Percentiles rank a stretch among this genome's conserved stretches.
phyloP scores from a whole-genome alignment of 768 basidiomycete species.

The Podaxis sp. region DNA sequence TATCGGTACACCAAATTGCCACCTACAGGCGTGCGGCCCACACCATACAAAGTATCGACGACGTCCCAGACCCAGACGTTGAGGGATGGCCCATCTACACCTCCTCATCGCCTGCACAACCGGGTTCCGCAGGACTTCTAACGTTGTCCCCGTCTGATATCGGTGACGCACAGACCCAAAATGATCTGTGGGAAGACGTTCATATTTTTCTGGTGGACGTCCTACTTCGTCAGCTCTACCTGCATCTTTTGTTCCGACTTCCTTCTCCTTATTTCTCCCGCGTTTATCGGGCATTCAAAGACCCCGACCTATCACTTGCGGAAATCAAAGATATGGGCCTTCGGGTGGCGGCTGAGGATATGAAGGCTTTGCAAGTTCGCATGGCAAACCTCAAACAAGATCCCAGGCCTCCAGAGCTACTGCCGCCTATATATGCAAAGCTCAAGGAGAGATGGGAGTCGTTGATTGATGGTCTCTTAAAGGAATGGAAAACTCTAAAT shows the following conservation, averaged over 20 bases:
- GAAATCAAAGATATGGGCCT: neutral
- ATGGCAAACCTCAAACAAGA: too few relatives aligned
- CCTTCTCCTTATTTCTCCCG: neutral
- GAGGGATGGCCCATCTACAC: too few relatives aligned
- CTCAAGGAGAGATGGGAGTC: neutral
- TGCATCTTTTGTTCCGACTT: neutral
- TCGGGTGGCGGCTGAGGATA: neutral
- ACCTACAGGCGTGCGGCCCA: too few relatives aligned
- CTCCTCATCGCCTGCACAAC: too few relatives aligned
- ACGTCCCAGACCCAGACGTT: too few relatives aligned
- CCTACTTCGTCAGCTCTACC: neutral
- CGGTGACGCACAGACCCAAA: too few relatives aligned
- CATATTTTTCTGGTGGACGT: neutral
- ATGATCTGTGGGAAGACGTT: too few relatives aligned
- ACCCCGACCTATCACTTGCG: neutral
- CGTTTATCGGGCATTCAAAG: neutral
- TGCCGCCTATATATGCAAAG: too few relatives aligned
- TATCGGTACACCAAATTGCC: neutral
- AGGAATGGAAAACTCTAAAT: neutral
- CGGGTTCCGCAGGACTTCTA: too few relatives aligned
- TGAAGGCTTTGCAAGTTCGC: neutral
- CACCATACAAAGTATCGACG: too few relatives aligned
- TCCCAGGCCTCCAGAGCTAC: too few relatives aligned
- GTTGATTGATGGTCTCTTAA: neutral
- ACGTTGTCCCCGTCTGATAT: too few relatives aligned